Evolutionary conservation across 208 protist species (phyloP), one percentile per base, ranked within the genome.

Genomic region (Wallacemonas collosoma): DNA sequence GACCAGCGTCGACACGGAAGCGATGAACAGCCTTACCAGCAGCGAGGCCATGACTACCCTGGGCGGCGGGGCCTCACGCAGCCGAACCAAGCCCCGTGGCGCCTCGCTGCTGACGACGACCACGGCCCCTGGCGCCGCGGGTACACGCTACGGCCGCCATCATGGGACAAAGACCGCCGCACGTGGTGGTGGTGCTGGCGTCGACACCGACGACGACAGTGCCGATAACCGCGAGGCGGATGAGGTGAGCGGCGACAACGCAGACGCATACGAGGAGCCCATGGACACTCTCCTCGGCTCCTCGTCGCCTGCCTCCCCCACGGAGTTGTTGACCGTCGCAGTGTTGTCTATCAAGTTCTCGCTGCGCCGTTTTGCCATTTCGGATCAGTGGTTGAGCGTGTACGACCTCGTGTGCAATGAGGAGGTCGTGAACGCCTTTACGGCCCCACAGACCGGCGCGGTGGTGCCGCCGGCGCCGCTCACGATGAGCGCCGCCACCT

Each of bases 321-420:
- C 15, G 12, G 79, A 82, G 63, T 51, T 87, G 26, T 43, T 93
- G 36, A 76, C 67, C 12, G 69, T 89, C 39, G 73, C 75, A 1
- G 86, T 89, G 61, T 71, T 95, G 39, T 83, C 87, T 2, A 69
- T 90, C 48, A 84, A 91, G 44, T 94, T 97, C 56, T 93, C 90
- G 26, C 76, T 97, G 41, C 74, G 82, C 61, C 88, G 89, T n/a
- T 86, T 97, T 51, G 85, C 90, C 50, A 69, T 97, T 17, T 93
- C 90, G 6, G 85, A 91, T 63, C 90, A 94, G 78, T 97, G 93
- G 93, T 79, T 94, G 53, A 79, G 74, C 43, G 65, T 95, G 43
- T 88, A 90, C 76, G 90, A 97, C 66, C 83, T 85, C 63, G 68
- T 92, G 53, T 90, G 81, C 73, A 93, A 94, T 75, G 88, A 94